Evolutionary conservation across 352 stramenopile species (phyloP), one percentile per base, ranked within the genome.

Genomic region (Phytophthora fragariae): DNA sequence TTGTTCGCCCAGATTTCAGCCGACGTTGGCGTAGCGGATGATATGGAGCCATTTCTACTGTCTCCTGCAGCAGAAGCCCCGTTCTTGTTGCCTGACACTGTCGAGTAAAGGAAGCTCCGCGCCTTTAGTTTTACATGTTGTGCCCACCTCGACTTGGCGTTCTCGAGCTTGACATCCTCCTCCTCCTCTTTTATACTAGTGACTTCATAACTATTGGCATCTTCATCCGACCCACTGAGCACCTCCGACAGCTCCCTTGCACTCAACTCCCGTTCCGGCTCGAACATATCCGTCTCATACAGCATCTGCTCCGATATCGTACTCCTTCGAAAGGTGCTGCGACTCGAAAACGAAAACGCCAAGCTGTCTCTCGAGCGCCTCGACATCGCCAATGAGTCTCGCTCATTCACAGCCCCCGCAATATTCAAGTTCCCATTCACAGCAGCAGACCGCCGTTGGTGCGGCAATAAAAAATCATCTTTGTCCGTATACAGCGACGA

Each of bases 131-230:
- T 95, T 5, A 97, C 89, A 61, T 97, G 90, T 54, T 95, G 88
- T 15, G 90, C 82, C 90, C 90, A 97, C 17, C 90, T 84, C 9
- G 84, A 94, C 54, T 93, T 90, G 33, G 90, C 90, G 15, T 93
- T 91, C 69, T 93, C 87, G 33, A 92, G 81, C 71, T 95, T 97
- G 33, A 92, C 70, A 46, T 90, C 82, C 61, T 97, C 83, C 50
- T 95, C 90, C 70, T 94, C 87, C 65, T 94, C 83, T 44, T 94
- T 97, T 73, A 95, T 94, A 73, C 87, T 94, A 17, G 88, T 93
- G 68, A 94, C 86, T 67, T 90, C 84, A 62, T 93, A 89, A 47
- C 77, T 85, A 66, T 89, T 91, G 41, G 82, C 77, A 57, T 94
- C 73, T 24, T 86, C 76, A 55, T 91, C 79, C 10, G 74, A 91